Percentiles rank a stretch among this genome's conserved stretches.
Conservation (phyloP, 108 stramenopile genomes). For the Fistulifera pelliculosa region DNA sequence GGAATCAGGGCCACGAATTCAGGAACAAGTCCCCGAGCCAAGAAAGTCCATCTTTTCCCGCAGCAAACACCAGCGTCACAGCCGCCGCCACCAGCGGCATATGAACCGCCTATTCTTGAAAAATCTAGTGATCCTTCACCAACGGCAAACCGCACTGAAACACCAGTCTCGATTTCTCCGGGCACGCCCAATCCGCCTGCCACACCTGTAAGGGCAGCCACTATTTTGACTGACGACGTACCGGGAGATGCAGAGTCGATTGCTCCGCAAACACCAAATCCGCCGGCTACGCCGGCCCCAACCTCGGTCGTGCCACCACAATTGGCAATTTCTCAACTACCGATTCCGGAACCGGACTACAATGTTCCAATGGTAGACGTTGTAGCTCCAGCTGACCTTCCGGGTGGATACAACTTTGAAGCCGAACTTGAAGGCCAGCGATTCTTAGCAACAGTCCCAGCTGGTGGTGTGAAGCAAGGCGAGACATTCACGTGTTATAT, state of each 20-base stretch:
- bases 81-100: no score
- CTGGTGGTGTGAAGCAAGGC: conserved; percentile 64
- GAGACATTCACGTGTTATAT: conserved; percentile 52
- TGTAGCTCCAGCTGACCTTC: conserved; percentile 70
- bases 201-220: no score
- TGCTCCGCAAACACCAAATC: not conserved
- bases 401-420: conserved; percentile 74
- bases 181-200: not conserved
- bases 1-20: no score
- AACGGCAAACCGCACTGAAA: not conserved
- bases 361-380: conserved; percentile 37
- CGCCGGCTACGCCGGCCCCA: not conserved
- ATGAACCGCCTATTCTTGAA: no score
- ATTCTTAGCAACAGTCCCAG: conserved; percentile 59
- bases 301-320: not conserved
- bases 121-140: no score
- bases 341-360: not conserved
- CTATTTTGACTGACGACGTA: no score
- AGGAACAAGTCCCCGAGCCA: no score
- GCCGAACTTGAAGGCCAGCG: conserved; percentile 55
- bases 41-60: no score
- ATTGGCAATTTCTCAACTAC: not conserved
- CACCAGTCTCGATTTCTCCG: not conserved
- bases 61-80: no score
- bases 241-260: not conserved